Base-by-base conservation (phyloP, 305 asterid species). In the Fraxinus sp. region DNA sequence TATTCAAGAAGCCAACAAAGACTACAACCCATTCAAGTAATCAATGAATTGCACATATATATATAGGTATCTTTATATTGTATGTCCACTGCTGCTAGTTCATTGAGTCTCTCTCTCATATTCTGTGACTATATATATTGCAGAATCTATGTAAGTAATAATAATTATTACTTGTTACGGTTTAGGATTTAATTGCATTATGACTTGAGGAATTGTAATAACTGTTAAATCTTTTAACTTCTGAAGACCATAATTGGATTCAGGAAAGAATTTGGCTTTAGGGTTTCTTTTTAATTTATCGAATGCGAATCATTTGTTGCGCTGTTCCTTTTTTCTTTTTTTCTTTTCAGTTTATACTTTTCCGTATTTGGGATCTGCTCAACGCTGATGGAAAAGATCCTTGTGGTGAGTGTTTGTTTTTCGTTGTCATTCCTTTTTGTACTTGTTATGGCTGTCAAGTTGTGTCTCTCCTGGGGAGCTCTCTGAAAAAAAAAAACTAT, bases 21-120 rank as follows among this genome's bases (percentile, higher is more conserved):
- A 91, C 62, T 90, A 77, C 83, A 81, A 87, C 74, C 86, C 85
- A 3, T 90, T 91, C 90, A 90, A 89, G 93, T 91, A 84, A 89
- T 72, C 74, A 28, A 32, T 79, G 59, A 2, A 62, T 2, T 49
- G n/a, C 71, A 75, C 33, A 14, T 46, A 9, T 9, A 11, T 10
- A 11, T 37, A 30, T 30, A 75, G 46, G 41, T 78, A 77, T 57
- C 70, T 62, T 5, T 26, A 76, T 24, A 39, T 79, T 78, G 16
- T 68, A 75, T 80, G 80, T 74, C 73, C 82, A 62, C 14, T 88
- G 75, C 75, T 86, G 68, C 77, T 83, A 85, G 78, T 80, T 22
- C 78, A 68, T 55, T 71, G 41, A 64, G 22, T 64, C 35, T 5
- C 36, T 49, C 6, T 37, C 28, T 43, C 11, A 78, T 78, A 73